Evolutionary conservation across 2,329 filamentous ascomycete genomes (phyloP).

Genomic region (Penicillium griseofulvum): DNA sequence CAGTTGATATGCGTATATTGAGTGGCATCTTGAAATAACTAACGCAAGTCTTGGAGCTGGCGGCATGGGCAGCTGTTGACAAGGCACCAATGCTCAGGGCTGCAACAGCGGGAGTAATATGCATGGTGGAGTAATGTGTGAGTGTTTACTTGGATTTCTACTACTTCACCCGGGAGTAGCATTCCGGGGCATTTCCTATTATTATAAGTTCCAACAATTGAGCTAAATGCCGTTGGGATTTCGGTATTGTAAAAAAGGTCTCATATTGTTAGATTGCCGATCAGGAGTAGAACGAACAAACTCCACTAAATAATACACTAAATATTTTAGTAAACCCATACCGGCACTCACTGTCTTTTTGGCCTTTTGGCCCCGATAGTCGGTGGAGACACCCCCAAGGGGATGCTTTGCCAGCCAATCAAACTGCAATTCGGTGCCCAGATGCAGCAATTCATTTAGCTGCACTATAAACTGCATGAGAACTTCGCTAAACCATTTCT

Average conservation of each 20-base stretch:
- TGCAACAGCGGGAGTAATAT: not conserved
- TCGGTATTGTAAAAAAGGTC: not conserved
- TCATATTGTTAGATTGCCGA: not conserved
- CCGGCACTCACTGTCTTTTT: not conserved
- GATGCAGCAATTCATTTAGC: not conserved
- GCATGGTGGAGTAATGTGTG: not conserved
- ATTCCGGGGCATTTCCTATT: not conserved
- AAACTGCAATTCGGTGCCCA: not conserved
- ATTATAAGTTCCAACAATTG: not conserved
- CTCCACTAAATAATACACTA: not conserved
- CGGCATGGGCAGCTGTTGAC: not conserved
- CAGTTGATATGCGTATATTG: not conserved
- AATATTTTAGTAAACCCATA: not conserved
- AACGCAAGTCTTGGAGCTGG: not conserved
- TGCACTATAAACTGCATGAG: not conserved
- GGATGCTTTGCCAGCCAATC: not conserved
- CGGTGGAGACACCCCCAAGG: too few species aligned
- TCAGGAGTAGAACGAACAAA: not conserved
- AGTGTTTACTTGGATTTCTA: not conserved
- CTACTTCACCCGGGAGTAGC: not conserved
- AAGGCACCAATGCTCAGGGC: not conserved
- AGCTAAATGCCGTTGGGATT: not conserved
- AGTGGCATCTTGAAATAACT: not conserved
- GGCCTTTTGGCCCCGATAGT: not conserved
- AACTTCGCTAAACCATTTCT: not conserved